Conservation (phyloP, 2,329 filamentous ascomycete genomes). For the Pyrenophora tritici-repentis region DNA sequence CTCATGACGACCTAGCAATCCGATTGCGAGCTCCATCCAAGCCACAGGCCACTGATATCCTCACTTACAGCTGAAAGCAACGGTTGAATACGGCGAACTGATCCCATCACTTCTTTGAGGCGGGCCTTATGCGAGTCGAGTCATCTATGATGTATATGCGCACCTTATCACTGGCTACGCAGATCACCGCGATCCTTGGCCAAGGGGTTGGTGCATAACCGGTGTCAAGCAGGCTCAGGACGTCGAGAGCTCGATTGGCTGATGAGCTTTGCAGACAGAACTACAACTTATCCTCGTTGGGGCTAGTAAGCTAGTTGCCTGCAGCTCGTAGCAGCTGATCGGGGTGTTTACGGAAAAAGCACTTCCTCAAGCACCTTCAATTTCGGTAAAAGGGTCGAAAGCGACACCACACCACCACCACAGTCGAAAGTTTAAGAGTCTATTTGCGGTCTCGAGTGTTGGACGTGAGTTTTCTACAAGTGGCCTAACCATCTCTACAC, state of each 20-base stretch:
- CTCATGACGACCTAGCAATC: not conserved
- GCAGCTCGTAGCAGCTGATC: slow-evolving; percentile 3
- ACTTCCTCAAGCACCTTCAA: not conserved
- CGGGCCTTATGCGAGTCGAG: slow-evolving; percentile 28
- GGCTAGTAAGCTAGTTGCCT: slow-evolving; percentile 2
- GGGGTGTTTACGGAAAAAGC: not conserved
- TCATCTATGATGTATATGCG: slow-evolving; percentile 19
- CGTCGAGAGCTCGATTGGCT: slow-evolving; percentile 5
- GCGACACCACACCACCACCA: slow-evolving; percentile 1
- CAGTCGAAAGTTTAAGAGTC: not conserved
- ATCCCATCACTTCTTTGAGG: slow-evolving; percentile 18
- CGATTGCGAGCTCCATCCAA: not conserved
- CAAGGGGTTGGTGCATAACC: slow-evolving; percentile 20
- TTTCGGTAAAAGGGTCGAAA: not conserved
- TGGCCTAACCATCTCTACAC: slow-evolving; percentile 3
- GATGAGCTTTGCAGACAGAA: not conserved
- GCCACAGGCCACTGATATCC: not conserved
- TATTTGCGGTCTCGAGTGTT: not conserved
- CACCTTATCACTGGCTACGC: slow-evolving; percentile 32
- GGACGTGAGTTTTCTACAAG: not conserved
- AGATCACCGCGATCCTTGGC: slow-evolving; percentile 16
- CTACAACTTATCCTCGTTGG: slow-evolving; percentile 1
- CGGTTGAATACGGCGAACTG: slow-evolving; percentile 12
- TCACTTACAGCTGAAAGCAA: not conserved
- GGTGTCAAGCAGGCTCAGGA: slow-evolving; percentile 5